Evolutionary conservation across 305 asterid species (phyloP), one percentile per base, ranked within the genome.

Genomic region (Fraxinus xanthoxyloides): DNA sequence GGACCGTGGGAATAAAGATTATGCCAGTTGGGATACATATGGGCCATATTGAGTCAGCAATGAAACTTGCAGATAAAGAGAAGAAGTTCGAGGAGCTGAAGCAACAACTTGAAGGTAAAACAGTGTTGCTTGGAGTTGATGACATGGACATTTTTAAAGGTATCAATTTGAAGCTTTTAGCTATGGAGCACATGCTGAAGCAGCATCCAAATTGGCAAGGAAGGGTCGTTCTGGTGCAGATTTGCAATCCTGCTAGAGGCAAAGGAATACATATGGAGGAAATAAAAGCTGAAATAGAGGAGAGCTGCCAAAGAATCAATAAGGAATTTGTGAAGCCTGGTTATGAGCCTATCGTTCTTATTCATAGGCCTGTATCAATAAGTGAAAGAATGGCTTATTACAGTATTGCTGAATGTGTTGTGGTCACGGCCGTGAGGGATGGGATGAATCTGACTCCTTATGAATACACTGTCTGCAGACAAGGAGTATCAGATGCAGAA

Each of bases 111-210:
- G 92, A 91, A 84, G 98, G 97, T 9, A 95, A 90, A 86, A 92
- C 90, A 9, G 92, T 94, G 77, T 85, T 94, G 54, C 96, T 94
- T 63, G 98, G 98, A 77, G 93, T 93, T 83, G 98, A 93, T 86
- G 98, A 95, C 81, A 87, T 94, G 97, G 98, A 95, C 86, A 92
- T 95, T 85, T 95, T 95, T 79, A 95, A 95, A 90, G 98, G 98
- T 46, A 90, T 95, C 79, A 93, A 93, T 88, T 87, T 93, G 91
- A 95, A 95, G 77, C 91, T 95, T 82, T 85, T 93, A 84, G 99
- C 99, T n/a, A 91, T 95, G 95, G 97, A 93, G 85, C 87, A 92
- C 77, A 87, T 95, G 97, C 94, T 95, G 76, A 91, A 92, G 86
- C 95, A 88, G 83, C 99, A 95, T 82, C 91, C 94, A 5, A 86